phyloP scores from a whole-genome alignment of 306 rosid species.

The Inga oerstediana region DNA sequence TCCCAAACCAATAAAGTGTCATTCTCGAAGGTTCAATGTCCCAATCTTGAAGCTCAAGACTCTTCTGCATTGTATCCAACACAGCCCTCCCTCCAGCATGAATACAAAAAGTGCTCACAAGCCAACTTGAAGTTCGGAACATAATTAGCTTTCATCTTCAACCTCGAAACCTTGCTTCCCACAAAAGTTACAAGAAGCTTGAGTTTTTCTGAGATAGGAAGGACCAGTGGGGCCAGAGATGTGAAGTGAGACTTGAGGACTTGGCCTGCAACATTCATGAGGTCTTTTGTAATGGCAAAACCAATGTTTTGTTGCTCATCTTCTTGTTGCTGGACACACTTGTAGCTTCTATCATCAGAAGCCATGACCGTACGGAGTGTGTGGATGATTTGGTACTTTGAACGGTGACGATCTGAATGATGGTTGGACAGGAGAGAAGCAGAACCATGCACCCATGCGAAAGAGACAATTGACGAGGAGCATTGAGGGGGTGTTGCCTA shows the following conservation, averaged over 20 bases:
- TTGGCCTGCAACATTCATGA: constrained; percentile 6
- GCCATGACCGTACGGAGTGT: constrained; percentile 18
- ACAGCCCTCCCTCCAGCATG: constrained; percentile 34
- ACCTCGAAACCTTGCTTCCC: not conserved
- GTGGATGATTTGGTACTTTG: not conserved
- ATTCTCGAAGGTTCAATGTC: constrained; percentile 32
- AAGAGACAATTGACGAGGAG: too few species aligned
- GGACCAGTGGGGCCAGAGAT: constrained; percentile 17
- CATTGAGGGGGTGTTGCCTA: too few species aligned
- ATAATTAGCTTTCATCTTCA: not conserved
- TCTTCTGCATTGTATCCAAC: constrained; percentile 20
- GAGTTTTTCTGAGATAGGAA: not conserved
- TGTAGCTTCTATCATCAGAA: constrained; percentile 20
- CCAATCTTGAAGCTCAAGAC: constrained; percentile 13
- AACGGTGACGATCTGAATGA: too few species aligned
- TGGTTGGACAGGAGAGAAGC: too few species aligned
- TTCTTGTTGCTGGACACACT: constrained; percentile 21
- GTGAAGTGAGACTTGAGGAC: constrained; percentile 21
- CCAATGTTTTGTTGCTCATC: constrained; percentile 22
- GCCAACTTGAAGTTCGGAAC: constrained; percentile 29
- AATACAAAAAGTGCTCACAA: constrained; percentile 26
- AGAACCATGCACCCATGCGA: too few species aligned
- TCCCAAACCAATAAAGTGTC: constrained; percentile 32
- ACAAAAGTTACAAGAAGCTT: not conserved
- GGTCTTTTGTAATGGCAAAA: constrained; percentile 22